phyloP scores from a whole-genome alignment of 2,329 filamentous ascomycete genomes.

The Neodidymelliopsis sp. region DNA sequence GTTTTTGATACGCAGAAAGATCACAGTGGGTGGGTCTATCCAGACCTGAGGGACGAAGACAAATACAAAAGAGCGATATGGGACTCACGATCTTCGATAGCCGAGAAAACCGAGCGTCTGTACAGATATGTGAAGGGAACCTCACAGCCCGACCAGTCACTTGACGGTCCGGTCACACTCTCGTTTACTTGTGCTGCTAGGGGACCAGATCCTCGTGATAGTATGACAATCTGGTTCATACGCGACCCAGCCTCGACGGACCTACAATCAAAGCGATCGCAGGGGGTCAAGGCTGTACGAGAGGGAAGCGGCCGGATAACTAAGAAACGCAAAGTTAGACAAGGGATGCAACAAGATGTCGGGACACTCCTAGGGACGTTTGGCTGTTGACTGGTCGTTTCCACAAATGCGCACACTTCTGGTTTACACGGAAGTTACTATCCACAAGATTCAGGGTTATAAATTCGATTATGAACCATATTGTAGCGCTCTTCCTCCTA shows the following conservation, averaged over 20 bases:
- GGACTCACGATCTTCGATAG: not conserved
- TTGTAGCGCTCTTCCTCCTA: not conserved
- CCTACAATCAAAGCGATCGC: not conserved
- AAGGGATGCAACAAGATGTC: constrained; percentile 22
- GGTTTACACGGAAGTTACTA: too few species aligned
- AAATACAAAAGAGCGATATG: not conserved
- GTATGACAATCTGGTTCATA: not conserved
- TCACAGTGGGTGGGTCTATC: not conserved
- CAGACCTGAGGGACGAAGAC: not conserved
- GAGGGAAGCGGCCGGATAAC: not conserved
- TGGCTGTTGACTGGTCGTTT: not conserved
- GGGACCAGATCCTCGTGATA: not conserved
- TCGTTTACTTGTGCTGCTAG: not conserved
- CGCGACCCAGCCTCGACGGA: not conserved
- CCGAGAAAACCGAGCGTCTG: not conserved
- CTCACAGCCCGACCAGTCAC: not conserved
- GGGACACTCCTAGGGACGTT: constrained; percentile 23
- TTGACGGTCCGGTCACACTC: not conserved
- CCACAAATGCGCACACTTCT: not conserved
- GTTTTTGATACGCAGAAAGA: too few species aligned
- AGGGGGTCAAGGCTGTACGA: not conserved
- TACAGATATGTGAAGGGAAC: not conserved
- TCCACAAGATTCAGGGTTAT: not conserved
- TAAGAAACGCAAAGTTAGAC: constrained; percentile 25
- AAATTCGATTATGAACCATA: not conserved